Evolutionary conservation across 139 green algal species (phyloP).

Genomic region (Eudorina sp.): DNA sequence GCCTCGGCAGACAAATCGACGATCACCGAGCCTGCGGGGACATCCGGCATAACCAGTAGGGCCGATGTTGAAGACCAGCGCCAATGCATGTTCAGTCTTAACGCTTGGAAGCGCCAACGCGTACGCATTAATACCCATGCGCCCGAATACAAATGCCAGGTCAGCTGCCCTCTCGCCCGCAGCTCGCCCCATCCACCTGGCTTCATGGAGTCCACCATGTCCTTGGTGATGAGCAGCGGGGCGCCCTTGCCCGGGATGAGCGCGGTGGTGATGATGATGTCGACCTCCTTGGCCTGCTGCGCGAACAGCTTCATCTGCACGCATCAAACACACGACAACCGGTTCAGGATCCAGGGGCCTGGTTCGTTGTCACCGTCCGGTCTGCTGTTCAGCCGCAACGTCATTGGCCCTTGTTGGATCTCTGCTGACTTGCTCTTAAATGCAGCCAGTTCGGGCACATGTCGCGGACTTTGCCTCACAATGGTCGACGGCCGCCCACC

Average conservation of each 20-base stretch:
- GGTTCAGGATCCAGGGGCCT: no score
- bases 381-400: no score
- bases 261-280: conserved; percentile 95
- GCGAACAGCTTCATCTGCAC: conserved; percentile 68
- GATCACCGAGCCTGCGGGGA: conserved; percentile 78
- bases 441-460: neutral
- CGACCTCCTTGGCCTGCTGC: conserved; percentile 86
- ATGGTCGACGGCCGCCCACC: neutral
- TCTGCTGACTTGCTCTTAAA: neutral
- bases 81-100: no score
- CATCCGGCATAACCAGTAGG: no score
- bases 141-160: no score
- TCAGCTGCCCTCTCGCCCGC: neutral
- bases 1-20: conserved; percentile 92
- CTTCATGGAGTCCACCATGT: conserved; percentile 90
- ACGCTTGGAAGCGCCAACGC: no score
- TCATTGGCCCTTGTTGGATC: neutral
- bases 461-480: neutral
- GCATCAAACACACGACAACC: neutral
- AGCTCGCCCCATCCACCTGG: conserved; percentile 56
- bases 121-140: no score
- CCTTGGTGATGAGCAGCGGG: conserved; percentile 85
- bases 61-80: no score
- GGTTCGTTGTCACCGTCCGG: no score
- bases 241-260: conserved; percentile 86